These are phyloP conservation scores for Parmelia sp. DNA, from an alignment of 495 filamentous ascomycete genomes.

Conservation along the genomic window DNA sequence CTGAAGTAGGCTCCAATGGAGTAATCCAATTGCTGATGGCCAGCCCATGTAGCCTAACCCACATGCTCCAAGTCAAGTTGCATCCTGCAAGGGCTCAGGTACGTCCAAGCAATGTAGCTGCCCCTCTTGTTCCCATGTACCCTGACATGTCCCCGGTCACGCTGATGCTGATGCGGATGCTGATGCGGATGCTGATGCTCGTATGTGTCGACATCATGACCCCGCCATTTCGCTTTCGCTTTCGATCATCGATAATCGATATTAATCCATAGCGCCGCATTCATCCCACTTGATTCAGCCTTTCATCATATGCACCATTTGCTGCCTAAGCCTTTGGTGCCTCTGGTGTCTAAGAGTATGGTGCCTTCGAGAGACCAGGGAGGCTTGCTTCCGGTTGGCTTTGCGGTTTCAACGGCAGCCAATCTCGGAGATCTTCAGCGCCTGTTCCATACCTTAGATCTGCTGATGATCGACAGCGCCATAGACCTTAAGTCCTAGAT, in stretches of 20 bases:
- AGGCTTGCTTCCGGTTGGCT: neutral
- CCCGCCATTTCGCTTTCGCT: neutral
- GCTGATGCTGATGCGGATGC: too few species aligned
- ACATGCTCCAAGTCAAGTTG: slow-evolving; percentile 4
- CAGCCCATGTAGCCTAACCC: slow-evolving; percentile 1
- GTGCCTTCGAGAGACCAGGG: neutral
- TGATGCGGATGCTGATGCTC: too few species aligned
- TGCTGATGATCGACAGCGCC: slow-evolving; percentile 11
- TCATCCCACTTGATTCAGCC: neutral
- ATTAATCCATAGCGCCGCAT: too few species aligned
- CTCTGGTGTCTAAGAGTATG: too few species aligned
- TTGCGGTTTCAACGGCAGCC: slow-evolving; percentile 10
- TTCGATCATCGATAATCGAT: slow-evolving; percentile 9
- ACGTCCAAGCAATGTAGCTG: slow-evolving; percentile 10
- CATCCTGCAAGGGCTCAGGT: slow-evolving; percentile 24
- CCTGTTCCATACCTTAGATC: slow-evolving; percentile 11
- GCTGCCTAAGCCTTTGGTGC: too few species aligned
- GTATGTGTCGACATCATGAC: neutral
- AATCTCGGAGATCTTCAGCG: slow-evolving; percentile 16
- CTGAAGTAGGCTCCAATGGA: neutral
- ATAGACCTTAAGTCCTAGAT: slow-evolving; percentile 11
- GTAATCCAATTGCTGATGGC: neutral
- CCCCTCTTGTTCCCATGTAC: slow-evolving; percentile 1
- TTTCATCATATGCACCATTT: too few species aligned
- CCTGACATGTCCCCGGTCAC: neutral